Evolutionary conservation across 169 alveolate species (phyloP).

Genomic region (Plasmodium fragile): DNA sequence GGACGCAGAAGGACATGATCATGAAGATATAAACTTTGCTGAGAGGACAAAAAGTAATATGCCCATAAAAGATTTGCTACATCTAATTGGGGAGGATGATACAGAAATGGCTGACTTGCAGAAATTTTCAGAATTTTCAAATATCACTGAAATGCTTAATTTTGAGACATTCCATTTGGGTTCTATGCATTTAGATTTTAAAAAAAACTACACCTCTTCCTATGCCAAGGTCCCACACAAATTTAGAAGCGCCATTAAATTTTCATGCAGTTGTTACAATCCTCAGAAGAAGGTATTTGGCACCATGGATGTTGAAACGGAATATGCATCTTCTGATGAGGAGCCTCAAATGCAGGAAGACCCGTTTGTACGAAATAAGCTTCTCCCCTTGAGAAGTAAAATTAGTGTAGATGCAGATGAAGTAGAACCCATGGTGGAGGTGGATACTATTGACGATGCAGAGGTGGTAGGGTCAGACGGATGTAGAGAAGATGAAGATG

Average conservation of each 20-base stretch:
- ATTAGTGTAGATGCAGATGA: neutral
- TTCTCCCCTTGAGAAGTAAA: neutral
- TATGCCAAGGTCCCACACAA: slow-evolving; percentile 31
- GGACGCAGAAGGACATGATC: neutral
- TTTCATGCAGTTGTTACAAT: slow-evolving; percentile 60
- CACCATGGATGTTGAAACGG: slow-evolving; percentile 25
- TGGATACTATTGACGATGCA: neutral
- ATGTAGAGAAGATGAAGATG: neutral
- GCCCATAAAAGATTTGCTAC: slow-evolving; percentile 10
- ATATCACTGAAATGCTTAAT: slow-evolving; percentile 44
- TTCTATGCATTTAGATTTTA: slow-evolving; percentile 17
- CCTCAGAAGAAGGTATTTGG: slow-evolving; percentile 40
- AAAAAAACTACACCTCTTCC: slow-evolving; percentile 12
- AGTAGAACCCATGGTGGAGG: neutral
- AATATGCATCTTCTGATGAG: neutral
- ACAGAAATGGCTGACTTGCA: slow-evolving; percentile 11
- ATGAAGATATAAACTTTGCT: slow-evolving; percentile 23
- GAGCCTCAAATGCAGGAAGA: neutral
- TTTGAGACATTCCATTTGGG: slow-evolving; percentile 53
- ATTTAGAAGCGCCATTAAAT: slow-evolving; percentile 9
- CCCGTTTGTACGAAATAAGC: neutral
- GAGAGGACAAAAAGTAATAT: neutral
- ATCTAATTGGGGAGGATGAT: slow-evolving; percentile 11
- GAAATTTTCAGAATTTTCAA: neutral
- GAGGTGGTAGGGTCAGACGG: neutral